Evolutionary conservation across 148 eudicot species (phyloP).

Genomic region (Camellia sinensis): DNA sequence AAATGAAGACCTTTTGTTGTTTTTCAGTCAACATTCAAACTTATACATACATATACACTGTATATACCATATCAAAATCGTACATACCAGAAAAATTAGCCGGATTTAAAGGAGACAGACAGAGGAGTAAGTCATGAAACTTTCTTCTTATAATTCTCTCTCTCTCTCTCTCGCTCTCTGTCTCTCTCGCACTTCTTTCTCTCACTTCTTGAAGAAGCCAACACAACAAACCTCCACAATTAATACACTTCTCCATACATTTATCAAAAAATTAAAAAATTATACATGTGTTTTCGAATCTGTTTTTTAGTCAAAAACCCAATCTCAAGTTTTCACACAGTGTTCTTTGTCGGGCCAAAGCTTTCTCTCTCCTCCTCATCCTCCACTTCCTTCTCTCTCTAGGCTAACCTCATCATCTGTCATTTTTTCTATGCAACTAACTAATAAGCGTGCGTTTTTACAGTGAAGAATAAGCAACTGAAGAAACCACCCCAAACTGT

Average conservation of each 20-base stretch:
- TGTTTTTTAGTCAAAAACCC: constrained; percentile 40
- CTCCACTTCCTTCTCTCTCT: constrained; percentile 14
- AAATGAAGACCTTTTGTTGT: background rate
- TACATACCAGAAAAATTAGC: constrained; percentile 14
- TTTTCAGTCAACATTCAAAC: background rate
- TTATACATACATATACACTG: too few relatives aligned
- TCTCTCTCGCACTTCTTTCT: too few relatives aligned
- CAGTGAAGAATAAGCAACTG: constrained; percentile 20
- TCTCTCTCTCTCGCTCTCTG: too few relatives aligned
- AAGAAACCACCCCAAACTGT: constrained; percentile 22
- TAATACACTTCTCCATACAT: too few relatives aligned
- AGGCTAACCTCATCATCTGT: background rate
- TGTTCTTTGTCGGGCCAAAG: constrained; percentile 6
- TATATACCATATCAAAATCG: background rate
- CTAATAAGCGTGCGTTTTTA: constrained; percentile 26
- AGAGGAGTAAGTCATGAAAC: constrained; percentile 8
- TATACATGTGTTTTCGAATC: background rate
- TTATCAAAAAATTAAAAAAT: too few relatives aligned
- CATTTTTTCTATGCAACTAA: constrained; percentile 31
- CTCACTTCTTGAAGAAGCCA: too few relatives aligned
- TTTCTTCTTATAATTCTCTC: constrained; percentile 3
- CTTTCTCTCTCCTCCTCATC: background rate
- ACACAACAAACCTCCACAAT: too few relatives aligned
- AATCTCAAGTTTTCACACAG: constrained; percentile 35
- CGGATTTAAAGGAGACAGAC: constrained; percentile 32